Percentiles rank a stretch among this genome's conserved stretches.
Conservation (phyloP, 2,329 filamentous ascomycete species). For the Aspergillus chevalieri region DNA sequence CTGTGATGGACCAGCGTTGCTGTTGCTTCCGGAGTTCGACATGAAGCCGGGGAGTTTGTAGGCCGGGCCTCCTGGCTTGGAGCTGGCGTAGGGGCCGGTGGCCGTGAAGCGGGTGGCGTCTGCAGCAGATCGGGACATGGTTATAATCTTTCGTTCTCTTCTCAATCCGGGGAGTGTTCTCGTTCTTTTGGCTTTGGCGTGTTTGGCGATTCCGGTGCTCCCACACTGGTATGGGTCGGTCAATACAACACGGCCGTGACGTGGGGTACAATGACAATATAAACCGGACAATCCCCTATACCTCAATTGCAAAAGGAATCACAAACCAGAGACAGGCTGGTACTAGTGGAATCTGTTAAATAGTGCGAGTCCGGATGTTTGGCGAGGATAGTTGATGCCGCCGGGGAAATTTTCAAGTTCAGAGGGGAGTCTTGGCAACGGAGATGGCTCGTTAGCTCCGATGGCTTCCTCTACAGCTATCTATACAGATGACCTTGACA, state of each 20-base stretch:
- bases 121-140: conserved; percentile 43
- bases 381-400: neutral
- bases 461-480: neutral
- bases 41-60: conserved; percentile 28
- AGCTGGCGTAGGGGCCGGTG: conserved; percentile 44
- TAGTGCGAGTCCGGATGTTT: neutral
- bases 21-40: conserved; percentile 7
- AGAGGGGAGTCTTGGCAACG: neutral
- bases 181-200: neutral
- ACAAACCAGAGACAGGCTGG: no score
- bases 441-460: conserved; percentile 1
- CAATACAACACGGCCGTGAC: no score
- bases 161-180: neutral
- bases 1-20: conserved; percentile 9
- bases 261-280: no score
- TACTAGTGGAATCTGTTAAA: neutral
- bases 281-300: no score
- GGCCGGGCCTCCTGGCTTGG: conserved; percentile 27
- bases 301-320: no score
- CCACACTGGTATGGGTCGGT: no score
- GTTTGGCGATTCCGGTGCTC: neutral
- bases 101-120: conserved; percentile 48
- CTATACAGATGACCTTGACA: neutral
- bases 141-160: conserved; percentile 3
- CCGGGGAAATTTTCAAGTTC: conserved; percentile 1